These are phyloP conservation scores for Catharanthus roseus DNA, from an alignment of 257 asterid species.

Conservation along the genomic window DNA sequence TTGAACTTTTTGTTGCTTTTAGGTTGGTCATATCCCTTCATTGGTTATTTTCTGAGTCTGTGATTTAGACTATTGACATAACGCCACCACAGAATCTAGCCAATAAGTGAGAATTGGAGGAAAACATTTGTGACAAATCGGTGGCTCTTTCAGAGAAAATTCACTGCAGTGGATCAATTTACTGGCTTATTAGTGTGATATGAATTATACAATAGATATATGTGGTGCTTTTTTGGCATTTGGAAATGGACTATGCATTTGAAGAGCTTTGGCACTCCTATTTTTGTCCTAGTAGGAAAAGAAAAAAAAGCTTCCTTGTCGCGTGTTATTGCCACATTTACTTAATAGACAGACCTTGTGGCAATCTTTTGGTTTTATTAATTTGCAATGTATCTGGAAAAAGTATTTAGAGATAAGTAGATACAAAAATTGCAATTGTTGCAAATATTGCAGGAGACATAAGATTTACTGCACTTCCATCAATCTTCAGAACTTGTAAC, in stretches of 20 bases:
- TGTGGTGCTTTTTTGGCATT: not conserved
- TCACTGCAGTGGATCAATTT: not conserved
- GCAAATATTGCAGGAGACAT: not conserved
- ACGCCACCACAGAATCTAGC: not conserved
- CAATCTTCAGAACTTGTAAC: not conserved
- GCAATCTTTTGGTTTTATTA: not conserved
- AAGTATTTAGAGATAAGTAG: not conserved
- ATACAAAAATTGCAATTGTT: not conserved
- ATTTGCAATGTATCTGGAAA: not conserved
- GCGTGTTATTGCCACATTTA: not conserved
- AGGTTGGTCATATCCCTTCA: not conserved
- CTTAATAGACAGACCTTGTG: not conserved
- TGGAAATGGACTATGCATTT: not conserved
- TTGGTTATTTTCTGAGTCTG: not conserved
- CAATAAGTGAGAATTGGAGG: not conserved
- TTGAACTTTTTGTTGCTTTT: not conserved
- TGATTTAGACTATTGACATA: not conserved
- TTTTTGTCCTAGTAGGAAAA: too few relatives aligned
- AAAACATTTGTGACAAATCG: not conserved
- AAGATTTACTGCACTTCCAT: not conserved
- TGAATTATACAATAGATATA: not conserved
- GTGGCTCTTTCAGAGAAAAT: not conserved
- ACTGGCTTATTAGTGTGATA: not conserved
- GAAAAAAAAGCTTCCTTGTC: not conserved
- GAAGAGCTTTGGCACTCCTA: not conserved